Percentiles rank a stretch among this genome's conserved stretches.
Conservation (phyloP, 495 filamentous ascomycete genomes). For the Penicillium dipodomyicola region DNA sequence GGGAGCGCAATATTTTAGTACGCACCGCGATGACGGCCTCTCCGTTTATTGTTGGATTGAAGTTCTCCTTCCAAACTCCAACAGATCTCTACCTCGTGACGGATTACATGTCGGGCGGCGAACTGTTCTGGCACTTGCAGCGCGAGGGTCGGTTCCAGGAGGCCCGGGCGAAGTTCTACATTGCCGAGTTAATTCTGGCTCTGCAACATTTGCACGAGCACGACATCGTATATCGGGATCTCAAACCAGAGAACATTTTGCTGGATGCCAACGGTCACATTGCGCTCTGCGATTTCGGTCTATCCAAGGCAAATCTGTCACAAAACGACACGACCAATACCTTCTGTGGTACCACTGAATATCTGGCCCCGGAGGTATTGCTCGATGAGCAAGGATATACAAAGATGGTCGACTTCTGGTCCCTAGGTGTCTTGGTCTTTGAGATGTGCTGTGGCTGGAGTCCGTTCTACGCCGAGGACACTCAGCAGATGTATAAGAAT, state of each 20-base stretch:
- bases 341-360: conserved; percentile 98
- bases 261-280: conserved; percentile 84
- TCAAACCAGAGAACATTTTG: conserved; percentile 84
- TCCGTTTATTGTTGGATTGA: conserved; percentile 95
- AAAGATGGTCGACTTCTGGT: conserved; percentile 99
- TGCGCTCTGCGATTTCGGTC: conserved; percentile 81
- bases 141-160: conserved; percentile 96
- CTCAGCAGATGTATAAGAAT: conserved; percentile 99
- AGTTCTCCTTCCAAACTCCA: conserved; percentile 98
- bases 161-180: conserved; percentile 96
- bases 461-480: conserved; percentile 98
- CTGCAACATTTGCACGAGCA: conserved; percentile 94
- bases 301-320: conserved; percentile 95
- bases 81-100: conserved; percentile 96
- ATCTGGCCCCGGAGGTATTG: conserved; percentile 91
- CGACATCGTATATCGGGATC: conserved; percentile 94
- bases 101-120: conserved; percentile 99
- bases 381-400: conserved; percentile 97
- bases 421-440: conserved; percentile 93
- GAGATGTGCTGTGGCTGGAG: conserved; percentile 99
- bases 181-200: conserved; percentile 93
- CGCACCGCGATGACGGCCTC: conserved; percentile 94
- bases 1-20: conserved; percentile 95
- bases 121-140: conserved; percentile 98
- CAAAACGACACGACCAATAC: conserved; percentile 98